phyloP scores from a whole-genome alignment of 441 rosid genomes.

The Adansonia gregorii region DNA sequence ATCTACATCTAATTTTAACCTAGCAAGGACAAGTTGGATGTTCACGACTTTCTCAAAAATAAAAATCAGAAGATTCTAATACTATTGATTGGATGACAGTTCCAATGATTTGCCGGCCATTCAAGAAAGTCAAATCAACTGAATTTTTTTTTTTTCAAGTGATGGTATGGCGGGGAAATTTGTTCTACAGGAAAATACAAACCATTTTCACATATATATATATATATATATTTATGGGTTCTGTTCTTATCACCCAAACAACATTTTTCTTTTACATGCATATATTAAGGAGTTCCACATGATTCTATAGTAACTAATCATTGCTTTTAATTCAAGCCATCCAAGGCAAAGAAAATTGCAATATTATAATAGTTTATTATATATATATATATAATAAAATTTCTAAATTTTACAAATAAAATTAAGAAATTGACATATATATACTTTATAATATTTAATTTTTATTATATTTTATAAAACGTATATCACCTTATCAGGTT shows the following conservation, averaged over 20 bases:
- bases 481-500: too few species aligned
- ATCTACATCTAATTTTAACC: neutral
- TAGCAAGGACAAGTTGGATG: constrained; percentile 1
- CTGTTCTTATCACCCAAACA: neutral
- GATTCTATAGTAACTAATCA: neutral
- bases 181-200: neutral
- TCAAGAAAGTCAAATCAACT: constrained; percentile 27
- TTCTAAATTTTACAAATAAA: too few species aligned
- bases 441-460: neutral
- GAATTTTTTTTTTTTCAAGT: constrained; percentile 28
- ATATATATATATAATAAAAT: too few species aligned
- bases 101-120: constrained; percentile 33
- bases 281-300: neutral
- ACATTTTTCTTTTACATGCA: neutral
- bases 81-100: constrained; percentile 20
- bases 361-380: neutral
- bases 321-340: neutral
- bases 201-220: neutral
- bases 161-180: constrained; percentile 27
- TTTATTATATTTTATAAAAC: neutral
- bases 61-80: constrained; percentile 10
- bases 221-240: neutral
- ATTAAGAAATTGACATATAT: neutral
- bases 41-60: neutral
- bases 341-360: constrained; percentile 4